Base-by-base conservation (phyloP, 2,329 filamentous ascomycete genomes). In the Neonectria ditissima region DNA sequence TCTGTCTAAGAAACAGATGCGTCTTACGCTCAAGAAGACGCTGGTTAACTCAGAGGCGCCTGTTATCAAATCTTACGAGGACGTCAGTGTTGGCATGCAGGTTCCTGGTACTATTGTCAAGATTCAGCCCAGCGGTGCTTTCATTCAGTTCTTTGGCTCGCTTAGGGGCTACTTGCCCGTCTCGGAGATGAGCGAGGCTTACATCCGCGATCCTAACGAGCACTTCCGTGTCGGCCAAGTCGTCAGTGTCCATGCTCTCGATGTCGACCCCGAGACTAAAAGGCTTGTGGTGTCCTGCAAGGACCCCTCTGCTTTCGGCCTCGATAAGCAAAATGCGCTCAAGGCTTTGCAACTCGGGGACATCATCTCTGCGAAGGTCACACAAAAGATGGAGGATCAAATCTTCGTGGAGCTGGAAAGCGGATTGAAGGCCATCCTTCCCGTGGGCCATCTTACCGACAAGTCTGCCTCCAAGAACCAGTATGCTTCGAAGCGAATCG, bases 181-280 rank as follows among this genome's bases (percentile, higher is more conserved):
- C 1, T 92, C 92, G 1, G 95, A 99, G 79, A 99, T 99, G 96
- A 98, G 96, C 76, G 96, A 99, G 77, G 94, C 94, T 11, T 97
- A 91, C 75, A 97, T 99, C 73, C 88, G 91, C 69, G 92, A 97
- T 74, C 94, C 96, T 5, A 88, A 87, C 48, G 90, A 97, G 74
- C 94, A 98, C 79, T 99, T 99, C 82, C 89, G 91, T 37, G 81
- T 89, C 45, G 97, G 96, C 1, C 96, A 99, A 77, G 95, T 97
- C 2, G 91, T 99, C 69, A 97, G 89, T 73, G 92, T 97, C 20
- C 92, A 95, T 73, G 89, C 97, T n/a, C 79, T 97, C 34, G 92
- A 91, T 53, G 89, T 97, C 53, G 89, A 97, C 70, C 82, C 89
- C 1, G 88, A 91, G 61, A 83, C 87, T 41, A 84, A 86, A 65